phyloP scores from a whole-genome alignment of 2,329 filamentous ascomycete species.

The Beauveria varroae region DNA sequence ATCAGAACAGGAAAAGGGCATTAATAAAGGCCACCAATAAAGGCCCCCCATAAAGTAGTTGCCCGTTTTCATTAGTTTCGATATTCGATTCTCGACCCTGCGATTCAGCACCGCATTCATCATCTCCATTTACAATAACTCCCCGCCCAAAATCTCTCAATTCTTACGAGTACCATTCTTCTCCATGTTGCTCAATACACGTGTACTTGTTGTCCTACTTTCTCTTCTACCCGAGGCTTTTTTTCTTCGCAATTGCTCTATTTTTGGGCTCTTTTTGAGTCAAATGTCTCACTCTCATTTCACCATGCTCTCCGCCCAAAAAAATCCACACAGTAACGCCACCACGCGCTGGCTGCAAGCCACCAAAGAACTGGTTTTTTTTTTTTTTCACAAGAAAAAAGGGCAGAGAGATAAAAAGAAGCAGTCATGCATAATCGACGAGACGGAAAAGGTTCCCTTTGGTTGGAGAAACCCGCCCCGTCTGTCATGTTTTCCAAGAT shows the following conservation, averaged over 20 bases:
- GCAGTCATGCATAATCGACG: background rate
- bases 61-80: too few relatives aligned
- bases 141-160: too few relatives aligned
- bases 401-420: background rate
- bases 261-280: conserved; percentile 6
- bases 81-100: too few relatives aligned
- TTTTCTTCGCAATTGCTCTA: background rate
- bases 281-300: conserved; percentile 9
- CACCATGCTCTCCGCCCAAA: background rate
- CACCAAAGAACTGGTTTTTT: background rate
- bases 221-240: background rate
- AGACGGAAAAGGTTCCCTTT: background rate
- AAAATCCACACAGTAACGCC: background rate
- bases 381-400: background rate
- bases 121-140: too few relatives aligned
- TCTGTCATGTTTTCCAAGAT: background rate
- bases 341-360: background rate
- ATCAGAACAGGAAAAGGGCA: too few relatives aligned
- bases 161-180: too few relatives aligned
- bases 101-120: too few relatives aligned
- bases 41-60: too few relatives aligned
- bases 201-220: background rate
- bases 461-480: background rate
- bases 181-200: background rate
- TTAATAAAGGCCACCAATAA: too few relatives aligned